These are phyloP conservation scores for Rhodomyrtus tomentosa DNA, from an alignment of 345 rosid species.

Conservation along the genomic window DNA sequence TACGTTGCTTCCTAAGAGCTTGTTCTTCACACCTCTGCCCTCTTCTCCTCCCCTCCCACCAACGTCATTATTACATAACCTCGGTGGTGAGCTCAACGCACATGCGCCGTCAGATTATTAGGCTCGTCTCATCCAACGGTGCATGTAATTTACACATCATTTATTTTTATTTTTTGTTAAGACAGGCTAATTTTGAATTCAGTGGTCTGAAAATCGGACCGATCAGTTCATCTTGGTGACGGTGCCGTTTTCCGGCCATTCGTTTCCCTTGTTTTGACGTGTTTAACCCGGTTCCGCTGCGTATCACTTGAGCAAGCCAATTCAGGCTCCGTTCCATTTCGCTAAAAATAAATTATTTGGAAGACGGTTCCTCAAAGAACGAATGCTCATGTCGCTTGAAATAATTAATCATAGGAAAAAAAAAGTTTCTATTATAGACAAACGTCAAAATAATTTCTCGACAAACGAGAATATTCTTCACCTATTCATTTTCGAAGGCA, in stretches of 20 bases:
- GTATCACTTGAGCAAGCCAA: fast-evolving
- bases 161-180: too few relatives aligned
- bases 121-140: not conserved
- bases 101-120: not conserved
- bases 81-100: not conserved
- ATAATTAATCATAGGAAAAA: too few relatives aligned
- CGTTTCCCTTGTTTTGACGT: fast-evolving
- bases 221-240: not conserved
- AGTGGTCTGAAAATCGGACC: fast-evolving
- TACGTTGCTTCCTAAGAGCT: not conserved
- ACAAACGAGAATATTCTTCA: too few relatives aligned
- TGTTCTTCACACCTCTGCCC: not conserved
- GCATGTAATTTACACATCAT: not conserved
- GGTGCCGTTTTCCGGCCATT: fast-evolving
- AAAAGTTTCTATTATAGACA: too few relatives aligned
- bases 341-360: too few relatives aligned
- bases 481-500: too few relatives aligned
- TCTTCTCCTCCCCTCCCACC: not conserved
- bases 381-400: too few relatives aligned
- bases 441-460: too few relatives aligned
- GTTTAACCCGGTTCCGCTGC: fast-evolving
- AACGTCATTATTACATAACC: not conserved
- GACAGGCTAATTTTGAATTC: not conserved
- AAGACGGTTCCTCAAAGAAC: too few relatives aligned
- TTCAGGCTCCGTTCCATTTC: not conserved